A percentile compares a stretch with the other conserved stretches of the same genome.
Conservation (phyloP, 2,329 filamentous ascomycete species). For the Colletotrichum lini region DNA sequence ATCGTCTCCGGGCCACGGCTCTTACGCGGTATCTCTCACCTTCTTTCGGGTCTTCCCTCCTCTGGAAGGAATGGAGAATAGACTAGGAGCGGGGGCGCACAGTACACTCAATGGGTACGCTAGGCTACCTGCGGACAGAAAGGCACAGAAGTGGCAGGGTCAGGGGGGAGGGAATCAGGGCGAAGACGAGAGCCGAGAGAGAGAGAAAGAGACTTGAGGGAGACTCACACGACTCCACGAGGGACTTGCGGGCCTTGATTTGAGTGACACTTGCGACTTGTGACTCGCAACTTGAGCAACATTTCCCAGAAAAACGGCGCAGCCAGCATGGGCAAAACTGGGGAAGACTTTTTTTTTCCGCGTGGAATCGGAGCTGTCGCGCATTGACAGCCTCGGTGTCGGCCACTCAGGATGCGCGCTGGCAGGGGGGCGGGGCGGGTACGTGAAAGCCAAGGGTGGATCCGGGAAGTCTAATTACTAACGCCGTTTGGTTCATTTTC, state of each 20-base stretch:
- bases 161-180: constrained; percentile 3
- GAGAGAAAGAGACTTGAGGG: not conserved
- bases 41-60: constrained; percentile 11
- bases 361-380: constrained; percentile 42
- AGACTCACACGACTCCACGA: no score
- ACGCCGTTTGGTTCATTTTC: constrained; percentile 28
- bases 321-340: constrained; percentile 17
- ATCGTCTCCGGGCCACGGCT: constrained; percentile 18
- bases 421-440: not conserved
- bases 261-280: not conserved
- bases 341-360: constrained; percentile 34
- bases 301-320: constrained; percentile 1
- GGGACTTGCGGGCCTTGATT: not conserved
- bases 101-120: constrained; percentile 22
- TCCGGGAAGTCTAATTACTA: constrained; percentile 42
- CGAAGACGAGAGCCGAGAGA: constrained; percentile 5
- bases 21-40: constrained; percentile 13
- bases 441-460: constrained; percentile 32
- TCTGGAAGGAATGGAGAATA: constrained; percentile 38
- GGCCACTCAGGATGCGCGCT: constrained; percentile 16
- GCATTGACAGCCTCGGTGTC: constrained; percentile 14
- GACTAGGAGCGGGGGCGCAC: constrained; percentile 24
- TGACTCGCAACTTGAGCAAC: not conserved
- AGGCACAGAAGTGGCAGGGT: constrained; percentile 10
- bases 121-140: constrained; percentile 22